Evolutionary conservation across 2,329 filamentous ascomycete genomes (phyloP).

Genomic region (Tolypocladium paradoxum): DNA sequence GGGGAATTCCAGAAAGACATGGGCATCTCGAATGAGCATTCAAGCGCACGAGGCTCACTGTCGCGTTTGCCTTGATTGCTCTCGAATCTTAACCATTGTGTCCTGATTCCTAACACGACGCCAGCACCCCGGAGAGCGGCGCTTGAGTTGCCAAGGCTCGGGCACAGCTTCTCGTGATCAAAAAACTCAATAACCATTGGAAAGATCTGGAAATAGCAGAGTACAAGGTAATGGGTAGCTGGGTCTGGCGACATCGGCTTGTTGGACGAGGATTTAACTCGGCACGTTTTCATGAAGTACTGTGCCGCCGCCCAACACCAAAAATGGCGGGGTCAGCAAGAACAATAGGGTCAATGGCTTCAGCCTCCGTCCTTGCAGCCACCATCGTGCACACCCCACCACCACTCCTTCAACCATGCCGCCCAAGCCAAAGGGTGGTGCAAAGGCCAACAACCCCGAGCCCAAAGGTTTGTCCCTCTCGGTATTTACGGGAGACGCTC

Average conservation of each 20-base stretch:
- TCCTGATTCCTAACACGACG: too few species aligned
- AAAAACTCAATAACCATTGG: background rate
- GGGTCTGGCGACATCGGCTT: background rate
- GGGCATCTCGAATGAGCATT: too few species aligned
- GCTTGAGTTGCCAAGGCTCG: background rate
- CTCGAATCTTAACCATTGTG: background rate
- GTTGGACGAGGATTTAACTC: background rate
- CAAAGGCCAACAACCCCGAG: slow-evolving; percentile 10
- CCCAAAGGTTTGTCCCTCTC: slow-evolving; percentile 11
- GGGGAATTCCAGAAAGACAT: background rate
- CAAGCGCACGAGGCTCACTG: too few species aligned
- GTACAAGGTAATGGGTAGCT: background rate
- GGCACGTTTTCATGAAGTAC: too few species aligned
- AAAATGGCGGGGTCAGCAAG: slow-evolving; percentile 2
- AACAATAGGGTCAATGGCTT: slow-evolving; percentile 5
- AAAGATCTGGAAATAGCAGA: background rate
- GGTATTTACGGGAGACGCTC: too few species aligned
- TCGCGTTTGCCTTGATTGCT: background rate
- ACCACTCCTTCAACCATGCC: slow-evolving; percentile 10
- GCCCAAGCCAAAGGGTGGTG: slow-evolving; percentile 11
- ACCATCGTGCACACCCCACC: background rate
- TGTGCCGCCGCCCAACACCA: background rate
- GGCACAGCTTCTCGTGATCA: background rate
- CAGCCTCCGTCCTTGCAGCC: background rate
- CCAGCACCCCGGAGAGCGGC: too few species aligned